Conservation (phyloP, 1,284 basidiomycete species). For the Cryptococcus amylolentus region DNA sequence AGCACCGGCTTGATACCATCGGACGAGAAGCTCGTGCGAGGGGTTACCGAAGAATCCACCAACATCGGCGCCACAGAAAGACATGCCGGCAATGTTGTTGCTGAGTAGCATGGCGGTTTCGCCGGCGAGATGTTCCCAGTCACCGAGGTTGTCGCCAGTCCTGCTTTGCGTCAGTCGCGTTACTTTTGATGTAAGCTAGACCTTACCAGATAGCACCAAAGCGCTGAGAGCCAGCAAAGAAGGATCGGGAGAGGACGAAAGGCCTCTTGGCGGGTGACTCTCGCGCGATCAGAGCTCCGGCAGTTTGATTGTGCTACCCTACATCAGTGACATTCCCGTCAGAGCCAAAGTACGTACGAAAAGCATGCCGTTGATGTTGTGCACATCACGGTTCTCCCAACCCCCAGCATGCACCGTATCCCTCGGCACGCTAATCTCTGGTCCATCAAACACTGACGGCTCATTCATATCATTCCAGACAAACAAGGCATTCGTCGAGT, state of each 20-base stretch:
- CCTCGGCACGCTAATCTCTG: constrained; percentile 95
- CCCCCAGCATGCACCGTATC: constrained; percentile 84
- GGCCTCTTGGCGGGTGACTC: constrained; percentile 73
- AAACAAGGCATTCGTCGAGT: constrained; percentile 68
- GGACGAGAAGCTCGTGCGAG: constrained; percentile 83
- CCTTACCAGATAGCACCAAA: constrained; percentile 87
- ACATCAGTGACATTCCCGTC: background rate
- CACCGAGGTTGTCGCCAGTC: constrained; percentile 95
- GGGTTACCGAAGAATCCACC: constrained; percentile 99
- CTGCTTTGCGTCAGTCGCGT: constrained; percentile 8
- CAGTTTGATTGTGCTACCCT: constrained; percentile 73
- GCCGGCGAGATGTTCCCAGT: constrained; percentile 91
- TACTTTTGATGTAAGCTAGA: background rate
- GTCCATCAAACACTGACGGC: constrained; percentile 97
- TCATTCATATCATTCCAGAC: constrained; percentile 99
- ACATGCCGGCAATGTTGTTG: constrained; percentile 89
- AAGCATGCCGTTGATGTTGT: constrained; percentile 52
- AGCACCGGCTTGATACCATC: constrained; percentile 95
- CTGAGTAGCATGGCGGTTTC: constrained; percentile 92
- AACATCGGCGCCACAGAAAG: constrained; percentile 90
- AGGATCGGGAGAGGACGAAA: constrained; percentile 91
- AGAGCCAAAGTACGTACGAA: constrained; percentile 40
- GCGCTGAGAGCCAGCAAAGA: constrained; percentile 92
- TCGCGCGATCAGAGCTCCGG: constrained; percentile 73
- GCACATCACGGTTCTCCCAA: constrained; percentile 94